Evolutionary conservation across 2,329 filamentous ascomycete species (phyloP).

Genomic region (Penicillium sp.): DNA sequence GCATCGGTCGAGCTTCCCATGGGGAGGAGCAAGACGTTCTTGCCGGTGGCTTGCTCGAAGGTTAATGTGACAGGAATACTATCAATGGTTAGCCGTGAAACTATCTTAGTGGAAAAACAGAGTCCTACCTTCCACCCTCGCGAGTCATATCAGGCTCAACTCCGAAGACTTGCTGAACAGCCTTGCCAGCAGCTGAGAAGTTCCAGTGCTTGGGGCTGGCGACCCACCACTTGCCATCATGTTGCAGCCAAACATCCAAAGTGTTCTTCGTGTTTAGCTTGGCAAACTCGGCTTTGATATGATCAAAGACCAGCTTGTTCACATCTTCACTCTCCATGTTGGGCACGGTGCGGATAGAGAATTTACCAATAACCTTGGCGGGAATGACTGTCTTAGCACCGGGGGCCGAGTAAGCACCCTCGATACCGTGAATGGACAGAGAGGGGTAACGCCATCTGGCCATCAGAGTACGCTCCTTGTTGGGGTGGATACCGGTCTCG

Average conservation of each 20-base stretch:
- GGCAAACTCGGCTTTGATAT: slow-evolving; percentile 79
- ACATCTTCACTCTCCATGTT: slow-evolving; percentile 94
- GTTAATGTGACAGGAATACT: slow-evolving; percentile 96
- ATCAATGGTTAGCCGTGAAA: slow-evolving; percentile 24
- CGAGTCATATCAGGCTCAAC: slow-evolving; percentile 92
- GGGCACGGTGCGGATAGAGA: slow-evolving; percentile 95
- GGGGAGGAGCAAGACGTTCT: slow-evolving; percentile 92
- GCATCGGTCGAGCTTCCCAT: slow-evolving; percentile 98
- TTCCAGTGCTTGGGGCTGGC: slow-evolving; percentile 99
- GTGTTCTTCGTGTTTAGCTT: slow-evolving; percentile 92
- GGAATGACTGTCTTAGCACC: slow-evolving; percentile 99
- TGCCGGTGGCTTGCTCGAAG: slow-evolving; percentile 95
- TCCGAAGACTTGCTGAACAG: slow-evolving; percentile 92
- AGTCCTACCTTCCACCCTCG: slow-evolving; percentile 78
- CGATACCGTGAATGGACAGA: slow-evolving; percentile 88
- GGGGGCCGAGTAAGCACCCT: slow-evolving; percentile 89
- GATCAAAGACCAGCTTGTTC: slow-evolving; percentile 79
- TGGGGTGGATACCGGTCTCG: slow-evolving; percentile 79
- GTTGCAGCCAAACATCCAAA: slow-evolving; percentile 75
- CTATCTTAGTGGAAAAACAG: not conserved
- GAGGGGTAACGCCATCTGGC: slow-evolving; percentile 94
- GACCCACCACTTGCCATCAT: slow-evolving; percentile 98
- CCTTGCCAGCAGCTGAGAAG: slow-evolving; percentile 90
- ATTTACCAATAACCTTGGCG: slow-evolving; percentile 96
- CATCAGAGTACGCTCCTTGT: slow-evolving; percentile 93